Conservation (phyloP, 345 rosid species). For the Nephelium lappaceum region DNA sequence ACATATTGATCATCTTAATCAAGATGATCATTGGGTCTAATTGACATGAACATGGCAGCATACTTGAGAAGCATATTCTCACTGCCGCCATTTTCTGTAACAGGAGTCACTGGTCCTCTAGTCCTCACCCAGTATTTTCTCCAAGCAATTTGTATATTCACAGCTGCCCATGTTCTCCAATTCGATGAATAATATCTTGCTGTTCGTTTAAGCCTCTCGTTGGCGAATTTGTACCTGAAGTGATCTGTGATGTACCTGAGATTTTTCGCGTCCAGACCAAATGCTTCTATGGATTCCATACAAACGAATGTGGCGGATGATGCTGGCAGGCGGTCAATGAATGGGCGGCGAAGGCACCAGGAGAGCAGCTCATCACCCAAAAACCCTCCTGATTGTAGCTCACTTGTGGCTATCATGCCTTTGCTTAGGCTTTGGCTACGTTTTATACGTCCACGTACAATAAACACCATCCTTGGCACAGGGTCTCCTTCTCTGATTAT, state of each 20-base stretch:
- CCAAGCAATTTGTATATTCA: slow-evolving; percentile 67
- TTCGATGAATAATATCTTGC: slow-evolving; percentile 65
- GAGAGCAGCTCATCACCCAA: slow-evolving; percentile 65
- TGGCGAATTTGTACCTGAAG: slow-evolving; percentile 57
- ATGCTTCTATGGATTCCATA: slow-evolving; percentile 50
- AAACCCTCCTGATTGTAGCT: slow-evolving; percentile 58
- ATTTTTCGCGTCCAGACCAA: slow-evolving; percentile 45
- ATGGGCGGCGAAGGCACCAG: slow-evolving; percentile 66
- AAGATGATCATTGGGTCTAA: slow-evolving; percentile 69
- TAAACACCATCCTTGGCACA: slow-evolving; percentile 55
- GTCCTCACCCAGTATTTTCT: slow-evolving; percentile 44
- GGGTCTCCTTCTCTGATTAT: slow-evolving; percentile 70
- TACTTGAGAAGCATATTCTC: slow-evolving; percentile 41
- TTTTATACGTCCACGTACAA: slow-evolving; percentile 44
- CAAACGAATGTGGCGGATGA: slow-evolving; percentile 61
- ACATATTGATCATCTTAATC: slow-evolving; percentile 29
- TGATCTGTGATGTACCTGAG: slow-evolving; percentile 56
- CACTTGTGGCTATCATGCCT: slow-evolving; percentile 47
- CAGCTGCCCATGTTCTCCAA: slow-evolving; percentile 75
- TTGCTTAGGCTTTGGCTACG: slow-evolving; percentile 55
- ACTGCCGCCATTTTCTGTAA: slow-evolving; percentile 24
- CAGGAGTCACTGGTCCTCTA: slow-evolving; percentile 32
- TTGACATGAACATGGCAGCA: slow-evolving; percentile 68
- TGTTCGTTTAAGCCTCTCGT: slow-evolving; percentile 49
- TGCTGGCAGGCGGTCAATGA: slow-evolving; percentile 51